Evolutionary conservation across 345 rosid species (phyloP), one percentile per base, ranked within the genome.

Genomic region (Rubroshorea leprosula): DNA sequence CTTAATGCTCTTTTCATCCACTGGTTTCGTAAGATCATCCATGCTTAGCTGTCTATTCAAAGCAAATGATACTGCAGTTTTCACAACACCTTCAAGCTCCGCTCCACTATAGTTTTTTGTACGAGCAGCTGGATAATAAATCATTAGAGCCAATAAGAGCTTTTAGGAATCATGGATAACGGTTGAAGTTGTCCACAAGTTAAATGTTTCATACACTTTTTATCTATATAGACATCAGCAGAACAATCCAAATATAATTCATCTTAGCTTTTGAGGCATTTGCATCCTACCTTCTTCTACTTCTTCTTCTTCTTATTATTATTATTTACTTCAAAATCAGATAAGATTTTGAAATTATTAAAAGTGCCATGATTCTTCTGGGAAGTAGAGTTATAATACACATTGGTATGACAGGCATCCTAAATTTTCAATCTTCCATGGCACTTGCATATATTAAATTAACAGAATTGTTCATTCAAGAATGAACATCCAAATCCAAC

Each of bases 21-120:
- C 89, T 56, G 86, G 95, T 79, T 94, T 94, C 27, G 96, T 94
- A 59, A 94, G 93, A 74, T 94, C 97, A 58, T 94, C 96, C 72
- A 90, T 81, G 74, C 93, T 87, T 64, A 87, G 58, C 72, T 90
- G 99, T 74, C 97, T 85, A 74, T 94, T 90, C 69, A 90, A 50
- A n/a, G 99, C 99, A 85, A 61, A 94, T 27, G 99, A 94, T 55
- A 92, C 95, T 1, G 97, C 99, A 81, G 97, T 90, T 82, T 90
- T 94, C 25, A 87, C 99, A 74, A 84, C 95, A 67, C 96, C 99
- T 80, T 94, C 99, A 68, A 94, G 93, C 76, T 94, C 99, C 6
- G 99, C 99, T 46, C 99, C 99, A 73, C 99, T 90, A 59, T 78
- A 94, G 66, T 94, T 94, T 71, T 94, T 94, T 17, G 97, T 85